Evolutionary conservation across 306 rosid genomes (phyloP), one percentile per base, ranked within the genome.

Genomic region (Prunus padus): DNA sequence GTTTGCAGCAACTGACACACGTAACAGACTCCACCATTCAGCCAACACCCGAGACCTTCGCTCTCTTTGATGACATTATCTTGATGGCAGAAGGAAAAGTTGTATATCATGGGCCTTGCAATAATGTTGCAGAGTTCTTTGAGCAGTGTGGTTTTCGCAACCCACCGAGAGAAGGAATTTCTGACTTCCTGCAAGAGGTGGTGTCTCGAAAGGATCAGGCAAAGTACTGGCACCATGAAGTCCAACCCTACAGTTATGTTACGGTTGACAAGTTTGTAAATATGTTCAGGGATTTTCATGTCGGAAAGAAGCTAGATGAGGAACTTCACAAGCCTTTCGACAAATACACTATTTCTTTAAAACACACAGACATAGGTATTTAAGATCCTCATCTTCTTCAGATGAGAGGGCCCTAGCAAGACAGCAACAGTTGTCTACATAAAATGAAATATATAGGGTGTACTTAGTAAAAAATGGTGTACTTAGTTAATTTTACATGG

Each of bases 11-110:
- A 67, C n/a, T 89, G 46, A 84, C 82, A 19, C 88, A 82, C 71
- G 77, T 84, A 71, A 81, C 86, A 46, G 87, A 81, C 25, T 87
- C 85, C 51, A 87, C 95, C 25, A 85, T 89, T 11, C 91, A 85
- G 80, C 94, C 91, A 4, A 88, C 92, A 42, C 95, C 95, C 0
- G 95, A 89, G 85, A 84, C 86, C 45, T 87, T 89, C 57, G 85
- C 82, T 78, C 95, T 87, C 52, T 89, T 87, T 66, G 92, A 89
- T 49, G 95, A 87, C 74, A 42, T 89, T 73, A 72, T 89, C 51
- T 73, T 89, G 12, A 81, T 89, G 81, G 87, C 92, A 18, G 90
- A 89, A 72, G 92, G 92, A 49, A 84, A 85, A 75, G 77, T 86
- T 45, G 85, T 87, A 59, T 90, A 90, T 72, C 83, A 87, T 16